phyloP scores from a whole-genome alignment of 257 asterid species.

The Solanum neorickii region DNA sequence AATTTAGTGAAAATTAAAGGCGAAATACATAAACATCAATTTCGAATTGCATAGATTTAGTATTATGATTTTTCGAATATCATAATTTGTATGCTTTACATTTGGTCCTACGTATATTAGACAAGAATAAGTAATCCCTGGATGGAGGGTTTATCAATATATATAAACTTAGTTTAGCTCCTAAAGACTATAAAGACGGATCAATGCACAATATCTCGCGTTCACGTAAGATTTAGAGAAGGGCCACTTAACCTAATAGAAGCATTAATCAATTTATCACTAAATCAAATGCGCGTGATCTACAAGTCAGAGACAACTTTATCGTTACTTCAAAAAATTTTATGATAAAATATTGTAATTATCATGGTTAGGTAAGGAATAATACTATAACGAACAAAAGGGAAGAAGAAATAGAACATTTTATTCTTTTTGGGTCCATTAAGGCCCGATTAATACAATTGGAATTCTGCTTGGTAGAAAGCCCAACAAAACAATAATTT shows the following conservation, averaged over 20 bases:
- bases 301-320: neutral
- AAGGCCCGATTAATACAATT: neutral
- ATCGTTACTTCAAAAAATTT: neutral
- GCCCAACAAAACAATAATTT: neutral
- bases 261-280: neutral
- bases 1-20: too few relatives aligned
- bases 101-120: neutral
- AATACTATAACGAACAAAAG: neutral
- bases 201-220: neutral
- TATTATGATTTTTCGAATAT: neutral
- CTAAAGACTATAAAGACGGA: neutral
- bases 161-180: neutral
- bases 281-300: neutral
- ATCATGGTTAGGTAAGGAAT: neutral
- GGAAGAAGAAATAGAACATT: neutral
- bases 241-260: neutral
- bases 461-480: neutral
- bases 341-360: neutral
- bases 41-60: neutral
- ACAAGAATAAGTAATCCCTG: too few relatives aligned
- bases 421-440: neutral
- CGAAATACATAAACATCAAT: neutral
- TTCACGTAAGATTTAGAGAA: neutral
- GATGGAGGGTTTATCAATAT: neutral
- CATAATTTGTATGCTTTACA: neutral